Conservation (phyloP, 352 stramenopile species). For the Phytophthora melonis region DNA sequence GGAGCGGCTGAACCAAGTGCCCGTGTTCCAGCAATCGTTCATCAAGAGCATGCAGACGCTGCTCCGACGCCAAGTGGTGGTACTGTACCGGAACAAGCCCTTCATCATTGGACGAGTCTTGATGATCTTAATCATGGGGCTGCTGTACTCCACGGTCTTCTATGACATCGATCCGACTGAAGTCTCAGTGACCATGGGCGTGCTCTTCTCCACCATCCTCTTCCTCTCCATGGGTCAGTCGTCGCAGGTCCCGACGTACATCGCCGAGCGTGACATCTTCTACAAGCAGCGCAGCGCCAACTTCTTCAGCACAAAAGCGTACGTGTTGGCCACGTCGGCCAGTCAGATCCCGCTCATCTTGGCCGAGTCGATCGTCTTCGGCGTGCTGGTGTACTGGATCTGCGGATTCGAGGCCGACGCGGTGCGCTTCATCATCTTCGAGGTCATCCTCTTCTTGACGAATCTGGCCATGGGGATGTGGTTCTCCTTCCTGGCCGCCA, state of each 20-base stretch:
- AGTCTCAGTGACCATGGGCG: slow-evolving; percentile 56
- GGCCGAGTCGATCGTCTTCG: slow-evolving; percentile 80
- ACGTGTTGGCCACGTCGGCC: slow-evolving; percentile 59
- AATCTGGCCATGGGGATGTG: too few species aligned
- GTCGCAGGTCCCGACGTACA: slow-evolving; percentile 69
- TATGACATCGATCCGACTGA: slow-evolving; percentile 43
- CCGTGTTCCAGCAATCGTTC: slow-evolving; percentile 45
- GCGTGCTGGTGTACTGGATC: slow-evolving; percentile 86
- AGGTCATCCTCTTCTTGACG: too few species aligned
- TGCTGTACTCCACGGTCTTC: slow-evolving; percentile 56
- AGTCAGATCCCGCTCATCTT: slow-evolving; percentile 49
- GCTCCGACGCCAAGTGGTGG: slow-evolving; percentile 55
- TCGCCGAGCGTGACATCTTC: slow-evolving; percentile 30
- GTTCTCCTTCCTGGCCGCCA: too few species aligned
- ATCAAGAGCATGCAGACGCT: slow-evolving; percentile 36
- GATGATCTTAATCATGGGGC: slow-evolving; percentile 59
- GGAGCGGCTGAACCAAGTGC: slow-evolving; percentile 7
- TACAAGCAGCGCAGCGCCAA: too few species aligned
- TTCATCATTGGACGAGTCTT: slow-evolving; percentile 41
- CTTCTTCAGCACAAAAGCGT: slow-evolving; percentile 71
- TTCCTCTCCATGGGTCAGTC: slow-evolving; percentile 78
- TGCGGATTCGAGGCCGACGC: slow-evolving; percentile 58
- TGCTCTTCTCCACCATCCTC: slow-evolving; percentile 77
- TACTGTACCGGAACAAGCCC: slow-evolving; percentile 50
- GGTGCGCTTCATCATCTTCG: slow-evolving; percentile 48